These are phyloP conservation scores for Malus fusca DNA, from an alignment of 306 rosid genomes.

Conservation along the genomic window DNA sequence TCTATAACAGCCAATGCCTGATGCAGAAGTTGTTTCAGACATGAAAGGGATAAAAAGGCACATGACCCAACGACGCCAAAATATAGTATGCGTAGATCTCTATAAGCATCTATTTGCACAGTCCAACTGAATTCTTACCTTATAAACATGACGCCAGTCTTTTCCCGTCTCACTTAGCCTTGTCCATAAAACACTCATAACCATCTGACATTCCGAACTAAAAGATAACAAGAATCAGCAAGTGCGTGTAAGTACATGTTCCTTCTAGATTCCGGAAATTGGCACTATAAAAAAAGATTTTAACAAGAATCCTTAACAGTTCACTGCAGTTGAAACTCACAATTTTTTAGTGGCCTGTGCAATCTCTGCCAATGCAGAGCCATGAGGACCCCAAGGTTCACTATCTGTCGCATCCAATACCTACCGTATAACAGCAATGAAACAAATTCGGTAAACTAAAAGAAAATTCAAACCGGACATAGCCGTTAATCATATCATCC, in stretches of 20 bases:
- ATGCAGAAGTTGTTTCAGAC: conserved; percentile 25
- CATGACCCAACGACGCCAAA: not conserved
- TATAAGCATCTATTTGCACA: not conserved
- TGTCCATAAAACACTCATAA: conserved; percentile 96
- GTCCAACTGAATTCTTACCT: conserved; percentile 44
- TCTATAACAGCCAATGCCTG: conserved; percentile 97
- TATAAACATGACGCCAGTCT: conserved; percentile 95
- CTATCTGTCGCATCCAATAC: conserved; percentile 95
- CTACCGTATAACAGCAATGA: conserved; percentile 30
- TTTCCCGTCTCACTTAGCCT: conserved; percentile 90
- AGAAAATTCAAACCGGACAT: not conserved
- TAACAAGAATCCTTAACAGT: conserved; percentile 1
- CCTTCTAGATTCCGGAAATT: conserved; percentile 1
- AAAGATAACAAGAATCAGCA: conserved; percentile 27
- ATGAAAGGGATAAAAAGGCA: conserved; percentile 11
- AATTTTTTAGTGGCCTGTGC: conserved; percentile 94
- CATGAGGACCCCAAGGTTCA: conserved; percentile 99
- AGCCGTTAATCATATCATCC: not conserved
- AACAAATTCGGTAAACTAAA: not conserved
- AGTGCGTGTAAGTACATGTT: not conserved
- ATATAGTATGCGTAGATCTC: conserved; percentile 3
- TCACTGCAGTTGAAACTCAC: conserved; percentile 20
- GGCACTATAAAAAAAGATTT: not conserved
- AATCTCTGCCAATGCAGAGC: conserved; percentile 84
- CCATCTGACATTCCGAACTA: conserved; percentile 97